A percentile compares a stretch with the other conserved stretches of the same genome.
Evolutionary conservation across 1,139 yeast species (phyloP).

Genomic region (Pichia cactophila): DNA sequence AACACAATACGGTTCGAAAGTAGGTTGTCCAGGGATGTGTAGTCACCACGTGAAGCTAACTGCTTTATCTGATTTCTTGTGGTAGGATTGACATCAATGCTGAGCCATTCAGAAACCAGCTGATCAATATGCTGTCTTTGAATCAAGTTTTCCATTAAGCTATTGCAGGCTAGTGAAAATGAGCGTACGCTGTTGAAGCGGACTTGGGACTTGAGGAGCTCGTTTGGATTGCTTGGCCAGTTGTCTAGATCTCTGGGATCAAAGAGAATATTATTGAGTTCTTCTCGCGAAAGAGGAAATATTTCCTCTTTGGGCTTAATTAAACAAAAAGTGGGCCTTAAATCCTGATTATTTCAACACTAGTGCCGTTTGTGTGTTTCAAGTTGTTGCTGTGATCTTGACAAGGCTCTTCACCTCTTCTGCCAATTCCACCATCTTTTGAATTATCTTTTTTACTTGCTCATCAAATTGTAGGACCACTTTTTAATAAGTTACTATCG

Average conservation of each 20-base stretch:
- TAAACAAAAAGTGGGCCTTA: not conserved
- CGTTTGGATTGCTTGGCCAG: not conserved
- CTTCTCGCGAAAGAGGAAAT: not conserved
- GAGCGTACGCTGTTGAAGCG: not conserved
- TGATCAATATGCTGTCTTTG: not conserved
- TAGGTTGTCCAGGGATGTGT: slow-evolving; percentile 42
- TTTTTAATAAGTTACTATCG: not conserved
- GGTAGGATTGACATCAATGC: slow-evolving; percentile 34
- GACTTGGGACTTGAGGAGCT: not conserved
- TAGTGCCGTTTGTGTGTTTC: not conserved
- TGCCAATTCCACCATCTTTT: not conserved
- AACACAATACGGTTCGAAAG: slow-evolving; percentile 59
- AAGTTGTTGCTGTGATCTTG: not conserved
- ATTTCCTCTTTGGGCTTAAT: not conserved
- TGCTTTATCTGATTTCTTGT: slow-evolving; percentile 50
- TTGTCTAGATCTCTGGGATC: not conserved
- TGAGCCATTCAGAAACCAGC: slow-evolving; percentile 22
- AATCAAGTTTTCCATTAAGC: not conserved
- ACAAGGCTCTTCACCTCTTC: not conserved
- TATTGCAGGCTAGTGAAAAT: too few relatives aligned
- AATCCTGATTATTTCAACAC: not conserved
- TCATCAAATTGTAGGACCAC: not conserved
- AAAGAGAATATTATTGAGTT: not conserved
- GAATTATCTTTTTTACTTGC: not conserved
- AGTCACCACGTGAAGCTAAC: slow-evolving; percentile 30